Evolutionary conservation across 139 green algal genomes (phyloP), one percentile per base, ranked within the genome.

Genomic region (Picochlorum sp.): DNA sequence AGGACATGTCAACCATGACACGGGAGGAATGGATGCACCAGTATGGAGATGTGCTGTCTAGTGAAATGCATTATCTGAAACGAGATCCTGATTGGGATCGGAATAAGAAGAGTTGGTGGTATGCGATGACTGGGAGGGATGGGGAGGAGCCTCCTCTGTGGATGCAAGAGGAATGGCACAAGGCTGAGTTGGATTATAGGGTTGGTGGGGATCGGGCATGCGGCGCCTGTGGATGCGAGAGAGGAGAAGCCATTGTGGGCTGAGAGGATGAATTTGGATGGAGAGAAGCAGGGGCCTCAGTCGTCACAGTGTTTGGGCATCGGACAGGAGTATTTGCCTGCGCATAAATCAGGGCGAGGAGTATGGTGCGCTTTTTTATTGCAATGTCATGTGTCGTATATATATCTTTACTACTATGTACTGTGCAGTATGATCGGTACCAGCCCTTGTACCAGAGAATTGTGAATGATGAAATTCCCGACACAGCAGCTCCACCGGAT

Each of bases 391-490:
- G 21, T 23, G 21, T 55, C 8, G 3, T 45, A 15, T 3, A 15
- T 4, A 23, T 45, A 55, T 20, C 20, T 3, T 44, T 14, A 13
- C 24, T 15, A 8, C 9, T 23, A n/a, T 67, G 2, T 57, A 21
- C 1, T 24, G 16, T 50, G 47, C 47, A 54, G 47, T 73, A 74
- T 61, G 71, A 73, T 56, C 66, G 71, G 28, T 78, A 74, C 61
- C 71, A 78, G 44, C 65, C 66, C 16, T 24, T 18, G n/a, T 78
- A 51, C 23, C 24, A 70, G 26, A 54, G 71, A 21, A 24, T 78
- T 14, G 6, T 71, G 4, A 73, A 73, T n/a, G 66, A 74, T 3
- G 71, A 78, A 66, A 64, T 78, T 61, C 66, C 66, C 2, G 71
- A 78, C 21, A 60, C 45, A 6, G 56, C 71, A 4, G 71, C 72